Evolutionary conservation across 163 green algal species (phyloP), one percentile per base, ranked within the genome.

Genomic region (Chlorella variabilis): DNA sequence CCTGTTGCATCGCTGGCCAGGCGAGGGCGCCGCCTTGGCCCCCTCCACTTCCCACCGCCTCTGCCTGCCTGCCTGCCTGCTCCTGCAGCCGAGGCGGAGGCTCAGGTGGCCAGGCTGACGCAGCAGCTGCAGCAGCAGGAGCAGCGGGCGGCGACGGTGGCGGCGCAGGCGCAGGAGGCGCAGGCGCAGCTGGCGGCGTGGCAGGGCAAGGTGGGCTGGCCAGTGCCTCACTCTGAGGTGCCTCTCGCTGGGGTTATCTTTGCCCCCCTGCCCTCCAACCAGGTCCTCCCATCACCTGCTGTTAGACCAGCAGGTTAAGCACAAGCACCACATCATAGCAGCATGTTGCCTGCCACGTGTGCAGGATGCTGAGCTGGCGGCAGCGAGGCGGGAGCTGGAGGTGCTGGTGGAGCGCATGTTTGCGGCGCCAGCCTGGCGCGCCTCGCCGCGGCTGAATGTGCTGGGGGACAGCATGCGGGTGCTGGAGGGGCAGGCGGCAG

Each of bases 161-260:
- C 29, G 0, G 33, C 69, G 0, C 20, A 41, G 1, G 33, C 5
- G 36, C 7, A 38, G 0, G 69, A 77, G 69, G 69, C 69, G 9
- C 69, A 77, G 69, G 25, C 41, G n/a, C 69, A 77, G 69, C 69
- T 77, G 69, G 69, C 69, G 2, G 69, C 69, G 6, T 77, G 69
- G 69, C 69, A 66, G 48, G 70, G 51, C 51, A 62, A 62, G 51
- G 42, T 13, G 42, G n/a, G n/a, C n/a, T n/a, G n/a, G n/a, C n/a
- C n/a, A n/a, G n/a, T n/a, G n/a, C n/a, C n/a, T n/a, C n/a, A n/a
- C n/a, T n/a, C n/a, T n/a, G n/a, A n/a, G n/a, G n/a, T n/a, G n/a
- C n/a, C n/a, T n/a, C n/a, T n/a, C n/a, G n/a, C n/a, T n/a, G n/a
- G n/a, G n/a, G n/a, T n/a, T n/a, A n/a, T n/a, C n/a, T n/a, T n/a